These are phyloP conservation scores for Trichoderma sp. DNA, from an alignment of 2,329 filamentous ascomycete genomes.

Conservation along the genomic window DNA sequence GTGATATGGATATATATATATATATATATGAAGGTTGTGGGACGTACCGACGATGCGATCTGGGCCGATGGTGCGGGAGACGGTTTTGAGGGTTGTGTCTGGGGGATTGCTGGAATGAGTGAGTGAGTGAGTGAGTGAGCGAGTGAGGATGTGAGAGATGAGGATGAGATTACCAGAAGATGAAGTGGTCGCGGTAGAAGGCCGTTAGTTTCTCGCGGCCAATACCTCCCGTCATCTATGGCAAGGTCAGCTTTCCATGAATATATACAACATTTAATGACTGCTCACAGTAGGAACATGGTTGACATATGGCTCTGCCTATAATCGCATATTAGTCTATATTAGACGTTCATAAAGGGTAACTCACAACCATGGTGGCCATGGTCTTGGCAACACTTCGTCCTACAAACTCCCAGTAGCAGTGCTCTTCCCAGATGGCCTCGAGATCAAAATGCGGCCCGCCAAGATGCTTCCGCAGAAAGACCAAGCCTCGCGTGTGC, in stretches of 20 bases:
- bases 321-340: not conserved
- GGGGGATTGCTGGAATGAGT: slow-evolving; percentile 56
- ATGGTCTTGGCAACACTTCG: slow-evolving; percentile 70
- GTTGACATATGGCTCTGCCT: slow-evolving; percentile 70
- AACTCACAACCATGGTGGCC: slow-evolving; percentile 68
- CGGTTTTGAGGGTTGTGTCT: slow-evolving; percentile 64
- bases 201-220: slow-evolving; percentile 62
- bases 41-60: slow-evolving; percentile 60
- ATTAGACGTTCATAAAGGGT: not conserved
- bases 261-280: not conserved
- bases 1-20: not conserved
- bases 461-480: slow-evolving; percentile 63
- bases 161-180: slow-evolving; percentile 48
- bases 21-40: too few relatives aligned
- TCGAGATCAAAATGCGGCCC: slow-evolving; percentile 74
- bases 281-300: slow-evolving; percentile 64
- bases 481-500: slow-evolving; percentile 65
- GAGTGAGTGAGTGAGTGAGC: too few relatives aligned
- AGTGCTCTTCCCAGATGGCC: slow-evolving; percentile 77
- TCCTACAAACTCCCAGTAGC: slow-evolving; percentile 67
- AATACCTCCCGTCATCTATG: slow-evolving; percentile 64
- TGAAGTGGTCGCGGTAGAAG: slow-evolving; percentile 74
- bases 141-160: not conserved
- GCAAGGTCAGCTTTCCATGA: not conserved
- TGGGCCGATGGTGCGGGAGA: slow-evolving; percentile 68